phyloP scores from a whole-genome alignment of 192 early-diverging fungal species.

The Backusella parvicylindrica region DNA sequence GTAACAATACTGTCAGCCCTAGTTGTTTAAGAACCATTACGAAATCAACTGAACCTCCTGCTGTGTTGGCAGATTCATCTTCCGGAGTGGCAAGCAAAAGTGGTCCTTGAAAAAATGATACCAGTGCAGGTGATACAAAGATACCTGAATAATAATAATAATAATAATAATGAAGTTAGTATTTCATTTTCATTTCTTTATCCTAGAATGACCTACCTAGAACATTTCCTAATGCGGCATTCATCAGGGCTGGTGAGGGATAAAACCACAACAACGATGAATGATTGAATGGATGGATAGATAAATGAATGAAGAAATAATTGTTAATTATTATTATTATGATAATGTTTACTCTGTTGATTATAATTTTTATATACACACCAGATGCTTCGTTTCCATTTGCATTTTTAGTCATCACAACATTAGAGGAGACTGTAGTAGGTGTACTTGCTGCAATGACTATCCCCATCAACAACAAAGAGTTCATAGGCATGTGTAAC shows the following conservation, averaged over 20 bases:
- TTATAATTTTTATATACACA: background rate
- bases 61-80: constrained; percentile 6
- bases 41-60: constrained; percentile 37
- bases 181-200: background rate
- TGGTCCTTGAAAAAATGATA: constrained; percentile 42
- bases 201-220: background rate
- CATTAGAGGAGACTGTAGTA: constrained; percentile 74
- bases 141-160: constrained; percentile 26
- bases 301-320: background rate
- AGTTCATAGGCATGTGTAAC: constrained; percentile 43
- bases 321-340: background rate
- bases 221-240: constrained; percentile 68
- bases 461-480: constrained; percentile 54
- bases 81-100: constrained; percentile 18
- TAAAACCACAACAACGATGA: background rate
- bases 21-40: constrained; percentile 49
- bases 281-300: no score
- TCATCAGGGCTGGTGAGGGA: constrained; percentile 47
- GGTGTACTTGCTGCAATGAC: constrained; percentile 61
- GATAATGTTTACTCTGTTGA: background rate
- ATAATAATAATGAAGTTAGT: background rate
- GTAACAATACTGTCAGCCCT: constrained; percentile 56
- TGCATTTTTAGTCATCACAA: constrained; percentile 71
- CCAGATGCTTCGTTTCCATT: constrained; percentile 57
- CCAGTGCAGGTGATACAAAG: constrained; percentile 52